phyloP scores from a whole-genome alignment of 352 stramenopile genomes.

The Halophytophthora batemanensis region DNA sequence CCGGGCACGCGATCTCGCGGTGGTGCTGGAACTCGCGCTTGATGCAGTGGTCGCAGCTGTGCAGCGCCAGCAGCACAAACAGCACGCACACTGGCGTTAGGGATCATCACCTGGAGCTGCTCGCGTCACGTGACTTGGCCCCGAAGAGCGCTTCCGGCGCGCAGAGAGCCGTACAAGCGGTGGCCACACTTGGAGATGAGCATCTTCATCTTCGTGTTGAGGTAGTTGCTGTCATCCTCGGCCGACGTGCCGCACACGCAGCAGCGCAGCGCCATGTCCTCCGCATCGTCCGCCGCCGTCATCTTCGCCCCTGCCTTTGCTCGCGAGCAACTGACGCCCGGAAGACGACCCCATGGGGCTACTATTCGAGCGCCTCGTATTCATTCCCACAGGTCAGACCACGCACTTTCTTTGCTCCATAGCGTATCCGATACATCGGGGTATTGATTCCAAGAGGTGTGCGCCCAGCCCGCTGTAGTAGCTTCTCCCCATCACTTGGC shows the following conservation, averaged over 20 bases:
- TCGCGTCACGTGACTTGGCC: neutral
- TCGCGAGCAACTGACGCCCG: neutral
- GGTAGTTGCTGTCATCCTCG: conserved; percentile 86
- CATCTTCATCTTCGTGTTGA: conserved; percentile 92
- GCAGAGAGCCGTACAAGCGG: conserved; percentile 67
- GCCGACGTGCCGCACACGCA: conserved; percentile 85
- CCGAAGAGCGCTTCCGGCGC: neutral
- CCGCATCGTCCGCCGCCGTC: conserved; percentile 44
- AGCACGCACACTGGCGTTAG: neutral
- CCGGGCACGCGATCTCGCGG: conserved; percentile 79
- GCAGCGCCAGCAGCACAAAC: neutral
- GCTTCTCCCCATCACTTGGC: neutral
- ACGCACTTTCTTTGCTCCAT: neutral
- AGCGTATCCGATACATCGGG: neutral
- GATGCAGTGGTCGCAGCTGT: conserved; percentile 82
- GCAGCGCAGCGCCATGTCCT: conserved; percentile 80
- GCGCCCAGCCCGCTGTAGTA: neutral
- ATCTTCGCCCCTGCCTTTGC: conserved; percentile 9
- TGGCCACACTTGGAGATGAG: conserved; percentile 90
- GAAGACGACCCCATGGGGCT: no score
- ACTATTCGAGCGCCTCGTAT: neutral
- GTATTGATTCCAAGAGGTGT: conserved; percentile 1
- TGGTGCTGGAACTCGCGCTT: conserved; percentile 88
- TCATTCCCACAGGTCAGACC: neutral
- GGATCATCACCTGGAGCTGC: neutral